Conservation (phyloP, 148 eudicot genomes). For the Spergularia bocconei region DNA sequence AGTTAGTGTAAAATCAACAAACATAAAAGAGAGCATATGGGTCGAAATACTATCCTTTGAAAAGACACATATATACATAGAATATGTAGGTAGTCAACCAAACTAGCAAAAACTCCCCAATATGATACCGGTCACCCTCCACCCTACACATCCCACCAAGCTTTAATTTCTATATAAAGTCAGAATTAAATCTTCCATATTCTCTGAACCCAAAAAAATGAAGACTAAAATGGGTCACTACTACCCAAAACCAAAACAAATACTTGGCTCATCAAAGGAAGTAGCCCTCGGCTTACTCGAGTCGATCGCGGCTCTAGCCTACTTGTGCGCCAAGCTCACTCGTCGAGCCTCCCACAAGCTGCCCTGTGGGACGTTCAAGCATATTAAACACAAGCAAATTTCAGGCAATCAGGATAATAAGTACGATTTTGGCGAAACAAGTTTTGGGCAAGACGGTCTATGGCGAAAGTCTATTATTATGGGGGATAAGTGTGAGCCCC, state of each 20-base stretch:
- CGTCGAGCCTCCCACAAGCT: conserved; percentile 37
- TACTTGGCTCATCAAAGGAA: conserved; percentile 27
- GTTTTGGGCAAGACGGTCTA: conserved; percentile 41
- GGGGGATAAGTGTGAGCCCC: conserved; percentile 72
- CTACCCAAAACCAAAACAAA: conserved; percentile 24
- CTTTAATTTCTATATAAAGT: background rate
- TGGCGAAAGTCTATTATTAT: conserved; percentile 61
- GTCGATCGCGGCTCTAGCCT: conserved; percentile 34
- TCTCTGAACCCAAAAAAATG: background rate
- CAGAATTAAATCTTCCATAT: background rate
- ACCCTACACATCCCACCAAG: background rate
- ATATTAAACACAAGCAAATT: conserved; percentile 24
- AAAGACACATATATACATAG: background rate
- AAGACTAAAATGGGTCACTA: conserved; percentile 15
- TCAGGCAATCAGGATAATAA: background rate
- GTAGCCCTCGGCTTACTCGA: conserved; percentile 32
- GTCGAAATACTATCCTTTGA: too few relatives aligned
- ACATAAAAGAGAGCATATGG: too few relatives aligned
- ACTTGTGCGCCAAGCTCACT: conserved; percentile 37
- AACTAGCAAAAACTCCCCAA: conserved; percentile 4
- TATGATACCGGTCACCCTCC: conserved; percentile 18
- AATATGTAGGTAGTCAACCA: conserved; percentile 9
- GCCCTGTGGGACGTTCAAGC: conserved; percentile 15
- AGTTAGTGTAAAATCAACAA: too few relatives aligned
- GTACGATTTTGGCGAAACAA: conserved; percentile 15